Base-by-base conservation (phyloP, 495 filamentous ascomycete genomes). In the Staphylotrichum longicolle region DNA sequence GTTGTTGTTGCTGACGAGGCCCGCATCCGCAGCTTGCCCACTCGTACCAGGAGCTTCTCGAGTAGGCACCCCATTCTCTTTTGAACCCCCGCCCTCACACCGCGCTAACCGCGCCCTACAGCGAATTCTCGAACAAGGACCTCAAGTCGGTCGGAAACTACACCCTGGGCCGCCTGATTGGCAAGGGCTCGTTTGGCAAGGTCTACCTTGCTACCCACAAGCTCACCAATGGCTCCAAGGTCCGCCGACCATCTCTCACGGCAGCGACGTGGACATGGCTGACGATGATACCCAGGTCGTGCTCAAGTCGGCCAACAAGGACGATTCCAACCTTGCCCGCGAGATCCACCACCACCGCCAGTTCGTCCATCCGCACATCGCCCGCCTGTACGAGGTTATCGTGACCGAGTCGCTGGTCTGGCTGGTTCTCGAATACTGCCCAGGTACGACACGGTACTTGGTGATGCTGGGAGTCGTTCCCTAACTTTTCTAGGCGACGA, bases 321-420 rank as follows among this genome's bases (percentile, higher is more conserved):
- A 93, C 66, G 94, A 98, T 70, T 84, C 90, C 37, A 98, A 98
- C 72, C 87, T 98, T 44, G 92, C 93, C 42, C 88, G 94, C 60
- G 94, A 98, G 72, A 98, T 98, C 65, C 94, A 98, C 71, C 94
- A 98, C 70, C 94, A 98, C 72, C 89, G 94, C 65, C 94, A 98
- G 77, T 96, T 98, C 73, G 80, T 96, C 61, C 94, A 98, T 72
- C 94, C 94, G 34, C 94, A 98, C 78, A 98, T 98, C 71, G 93
- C 94, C 32, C 84, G 94, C 10, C 79, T 98, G 11, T 98, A 98
- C 78, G 94, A 98, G 76, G 93, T 98, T 53, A 93, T 98, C 58
- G 92, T 98, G 40, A 98, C 94, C 7, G 94, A 98, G 74, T 86
- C 78, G 10, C 72, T 98, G 70, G 94, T 98, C 35, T 98, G 94